Conservation (phyloP, 371 early-diverging fungal genomes). For the Haplosporangium sp. region DNA sequence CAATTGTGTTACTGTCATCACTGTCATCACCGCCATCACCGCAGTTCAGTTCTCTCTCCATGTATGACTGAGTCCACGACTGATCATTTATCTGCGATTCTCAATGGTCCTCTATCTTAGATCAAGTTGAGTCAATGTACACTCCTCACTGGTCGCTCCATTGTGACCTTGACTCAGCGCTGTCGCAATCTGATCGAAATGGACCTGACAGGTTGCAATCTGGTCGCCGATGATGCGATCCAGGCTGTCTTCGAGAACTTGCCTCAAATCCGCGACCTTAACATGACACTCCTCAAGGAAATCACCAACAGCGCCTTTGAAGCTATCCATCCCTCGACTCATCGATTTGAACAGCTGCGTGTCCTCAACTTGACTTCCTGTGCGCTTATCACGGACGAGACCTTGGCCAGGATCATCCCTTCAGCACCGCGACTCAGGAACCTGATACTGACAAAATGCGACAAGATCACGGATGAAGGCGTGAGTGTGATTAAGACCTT, state of each 20-base stretch:
- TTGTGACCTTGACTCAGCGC: slow-evolving; percentile 60
- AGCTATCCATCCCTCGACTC: slow-evolving; percentile 31
- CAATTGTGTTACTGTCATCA: not conserved
- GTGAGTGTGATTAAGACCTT: slow-evolving; percentile 62
- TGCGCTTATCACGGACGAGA: slow-evolving; percentile 62
- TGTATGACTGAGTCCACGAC: too few relatives aligned
- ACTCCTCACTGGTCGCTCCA: slow-evolving; percentile 62
- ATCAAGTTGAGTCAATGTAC: slow-evolving; percentile 70
- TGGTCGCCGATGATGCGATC: slow-evolving; percentile 62
- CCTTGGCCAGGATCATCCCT: slow-evolving; percentile 60
- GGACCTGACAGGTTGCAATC: slow-evolving; percentile 64
- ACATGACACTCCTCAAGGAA: slow-evolving; percentile 56
- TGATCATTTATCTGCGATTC: too few relatives aligned
- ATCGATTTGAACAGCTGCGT: slow-evolving; percentile 64
- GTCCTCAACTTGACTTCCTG: slow-evolving; percentile 70
- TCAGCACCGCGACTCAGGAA: slow-evolving; percentile 71
- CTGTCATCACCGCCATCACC: not conserved
- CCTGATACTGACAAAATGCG: slow-evolving; percentile 70
- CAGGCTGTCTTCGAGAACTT: slow-evolving; percentile 56
- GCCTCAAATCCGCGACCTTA: slow-evolving; percentile 67
- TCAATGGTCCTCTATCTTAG: slow-evolving; percentile 46
- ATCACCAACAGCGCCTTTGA: slow-evolving; percentile 64
- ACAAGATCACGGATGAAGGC: slow-evolving; percentile 63
- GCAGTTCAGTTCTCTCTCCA: not conserved
- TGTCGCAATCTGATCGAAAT: slow-evolving; percentile 70